Conservation (phyloP, 1,284 basidiomycete genomes). For the Rhizoctonia solani region DNA sequence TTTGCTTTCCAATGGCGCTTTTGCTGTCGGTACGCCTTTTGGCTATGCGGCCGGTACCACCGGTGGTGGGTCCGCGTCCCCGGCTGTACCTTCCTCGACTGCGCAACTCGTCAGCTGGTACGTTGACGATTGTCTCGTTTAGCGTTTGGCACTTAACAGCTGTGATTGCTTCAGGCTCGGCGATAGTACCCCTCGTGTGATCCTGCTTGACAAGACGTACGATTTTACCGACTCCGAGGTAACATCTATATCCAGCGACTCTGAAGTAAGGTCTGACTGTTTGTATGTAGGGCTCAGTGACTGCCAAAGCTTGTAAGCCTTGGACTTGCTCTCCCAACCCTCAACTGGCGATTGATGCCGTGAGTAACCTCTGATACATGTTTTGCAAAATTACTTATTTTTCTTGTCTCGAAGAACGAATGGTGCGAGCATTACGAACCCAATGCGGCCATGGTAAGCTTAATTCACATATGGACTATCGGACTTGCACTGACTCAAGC, state of each 20-base stretch:
- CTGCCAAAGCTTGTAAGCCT: constrained; percentile 41
- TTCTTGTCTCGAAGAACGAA: background rate
- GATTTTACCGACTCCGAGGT: constrained; percentile 43
- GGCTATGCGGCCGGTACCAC: constrained; percentile 43
- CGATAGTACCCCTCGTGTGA: constrained; percentile 44
- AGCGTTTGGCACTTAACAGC: background rate
- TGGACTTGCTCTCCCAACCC: constrained; percentile 45
- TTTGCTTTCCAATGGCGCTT: background rate
- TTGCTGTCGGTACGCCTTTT: constrained; percentile 41
- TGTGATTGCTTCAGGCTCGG: constrained; percentile 42
- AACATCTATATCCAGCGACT: too few species aligned
- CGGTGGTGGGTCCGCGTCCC: constrained; percentile 45
- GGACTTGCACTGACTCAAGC: background rate
- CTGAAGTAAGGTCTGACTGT: background rate
- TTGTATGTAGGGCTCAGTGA: constrained; percentile 30
- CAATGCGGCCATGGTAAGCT: background rate
- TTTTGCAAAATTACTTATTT: too few species aligned
- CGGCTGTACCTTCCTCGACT: constrained; percentile 43
- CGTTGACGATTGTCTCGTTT: background rate
- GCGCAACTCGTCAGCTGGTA: constrained; percentile 41
- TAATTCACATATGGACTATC: background rate
- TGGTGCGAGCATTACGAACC: constrained; percentile 6
- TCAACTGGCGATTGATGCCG: constrained; percentile 44
- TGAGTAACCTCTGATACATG: background rate
- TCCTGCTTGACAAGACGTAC: constrained; percentile 44